Conservation (phyloP, 202 grass and related monocot species). For the Setaria italica region DNA sequence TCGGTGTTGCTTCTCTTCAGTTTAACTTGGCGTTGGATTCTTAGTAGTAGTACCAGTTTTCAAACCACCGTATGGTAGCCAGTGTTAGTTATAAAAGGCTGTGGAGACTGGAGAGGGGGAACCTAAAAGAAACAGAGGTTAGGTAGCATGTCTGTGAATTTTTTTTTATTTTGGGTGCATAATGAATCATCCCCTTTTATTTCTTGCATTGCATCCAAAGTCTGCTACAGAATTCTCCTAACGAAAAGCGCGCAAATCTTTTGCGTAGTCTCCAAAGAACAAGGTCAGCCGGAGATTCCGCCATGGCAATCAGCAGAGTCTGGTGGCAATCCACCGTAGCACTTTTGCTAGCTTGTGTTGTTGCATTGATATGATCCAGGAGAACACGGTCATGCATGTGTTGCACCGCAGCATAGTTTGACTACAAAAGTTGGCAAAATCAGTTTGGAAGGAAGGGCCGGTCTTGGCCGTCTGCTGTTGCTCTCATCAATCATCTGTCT, state of each 20-base stretch:
- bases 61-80: background rate
- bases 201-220: slow-evolving; percentile 16
- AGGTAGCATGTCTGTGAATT: background rate
- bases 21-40: background rate
- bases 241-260: background rate
- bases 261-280: background rate
- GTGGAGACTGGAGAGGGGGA: too few relatives aligned
- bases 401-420: background rate
- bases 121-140: background rate
- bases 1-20: background rate
- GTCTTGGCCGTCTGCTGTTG: background rate
- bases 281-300: background rate
- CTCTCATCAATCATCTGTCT: background rate
- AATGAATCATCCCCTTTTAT: background rate
- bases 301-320: background rate
- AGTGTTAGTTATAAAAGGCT: too few relatives aligned
- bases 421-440: slow-evolving; percentile 23
- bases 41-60: background rate
- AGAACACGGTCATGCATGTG: background rate
- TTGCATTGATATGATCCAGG: background rate
- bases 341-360: too few relatives aligned
- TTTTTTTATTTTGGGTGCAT: slow-evolving; percentile 10
- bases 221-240: background rate
- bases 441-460: background rate
- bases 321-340: slow-evolving; percentile 3